Base-by-base conservation (phyloP, 1,284 basidiomycete genomes). In the Ustilago trichophora region DNA sequence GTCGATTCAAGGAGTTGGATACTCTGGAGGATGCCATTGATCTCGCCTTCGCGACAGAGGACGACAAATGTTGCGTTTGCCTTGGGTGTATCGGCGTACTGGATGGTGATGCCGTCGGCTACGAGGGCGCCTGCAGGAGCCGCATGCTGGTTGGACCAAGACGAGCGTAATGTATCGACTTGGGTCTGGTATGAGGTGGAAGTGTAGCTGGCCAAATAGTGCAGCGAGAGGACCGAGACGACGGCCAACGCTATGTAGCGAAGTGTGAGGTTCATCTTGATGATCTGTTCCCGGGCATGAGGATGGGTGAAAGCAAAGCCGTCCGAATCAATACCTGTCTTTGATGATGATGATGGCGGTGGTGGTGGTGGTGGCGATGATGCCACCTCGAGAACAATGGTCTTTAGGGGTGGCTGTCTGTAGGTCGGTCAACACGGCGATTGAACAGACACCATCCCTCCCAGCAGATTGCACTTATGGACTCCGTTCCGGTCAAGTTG, bases 1-100 rank as follows among this genome's bases (percentile, higher is more conserved):
- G 78, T 73, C 40, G 66, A 57, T 62, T 73, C 62, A 34, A 71
- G 59, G 10, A 67, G 55, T 4, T 64, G 47, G 42, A 83, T 75
- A 10, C 66, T 72, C 3, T 54, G 38, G 36, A 74, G 52, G 42
- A 82, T 76, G 11, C 49, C 72, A 22, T 72, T 70, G 32, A 82
- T 56, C 41, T 83, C 82, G 7, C 35, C 32, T 46, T 83, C 80
- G 24, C 82, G 60, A 12, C 80, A 82, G 7, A 83, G 64, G 9
- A 76, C 50, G 40, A 82, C 72, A 41, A 82, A 82, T 25, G 75
- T 78, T 8, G 80, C 80, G 40, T 81, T 81, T n/a, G 77, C 76
- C 21, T 77, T 75, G 12, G 73, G 77, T 34, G 52, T 58, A 26
- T 27, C 18, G 2, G 49, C 53, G 21, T 54, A 54, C 8, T 45